phyloP scores from a whole-genome alignment of 2,329 filamentous ascomycete species.

The Thelonectria olida region DNA sequence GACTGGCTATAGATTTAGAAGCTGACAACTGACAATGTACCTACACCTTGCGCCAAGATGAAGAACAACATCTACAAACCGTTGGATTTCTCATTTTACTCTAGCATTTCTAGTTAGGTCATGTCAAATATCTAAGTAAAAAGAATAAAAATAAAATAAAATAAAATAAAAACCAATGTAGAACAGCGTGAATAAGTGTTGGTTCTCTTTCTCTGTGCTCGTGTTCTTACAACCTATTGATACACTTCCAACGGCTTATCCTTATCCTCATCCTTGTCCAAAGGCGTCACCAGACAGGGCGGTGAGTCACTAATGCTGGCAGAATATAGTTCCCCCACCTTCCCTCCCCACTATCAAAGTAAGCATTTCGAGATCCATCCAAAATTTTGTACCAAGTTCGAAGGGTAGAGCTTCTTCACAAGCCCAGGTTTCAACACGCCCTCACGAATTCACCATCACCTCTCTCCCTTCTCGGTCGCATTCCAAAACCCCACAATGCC shows the following conservation, averaged over 20 bases:
- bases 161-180: background rate
- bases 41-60: too few relatives aligned
- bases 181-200: background rate
- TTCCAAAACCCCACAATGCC: conserved; percentile 38
- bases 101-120: too few relatives aligned
- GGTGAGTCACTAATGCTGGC: conserved; percentile 34
- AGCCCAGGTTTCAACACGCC: conserved; percentile 13
- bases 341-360: conserved; percentile 35
- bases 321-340: conserved; percentile 48
- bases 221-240: background rate
- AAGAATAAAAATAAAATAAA: too few relatives aligned
- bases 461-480: background rate
- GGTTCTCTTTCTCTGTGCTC: background rate
- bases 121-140: too few relatives aligned
- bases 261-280: background rate
- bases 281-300: conserved; percentile 14
- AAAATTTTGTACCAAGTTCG: too few relatives aligned
- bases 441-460: conserved; percentile 2
- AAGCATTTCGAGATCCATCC: conserved; percentile 27
- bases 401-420: conserved; percentile 33
- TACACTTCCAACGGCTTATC: background rate
- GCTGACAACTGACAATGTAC: too few relatives aligned
- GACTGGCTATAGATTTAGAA: background rate
- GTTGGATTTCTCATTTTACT: too few relatives aligned
- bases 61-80: too few relatives aligned